phyloP scores from a whole-genome alignment of 352 stramenopile species.

The Bremia lactucae region DNA sequence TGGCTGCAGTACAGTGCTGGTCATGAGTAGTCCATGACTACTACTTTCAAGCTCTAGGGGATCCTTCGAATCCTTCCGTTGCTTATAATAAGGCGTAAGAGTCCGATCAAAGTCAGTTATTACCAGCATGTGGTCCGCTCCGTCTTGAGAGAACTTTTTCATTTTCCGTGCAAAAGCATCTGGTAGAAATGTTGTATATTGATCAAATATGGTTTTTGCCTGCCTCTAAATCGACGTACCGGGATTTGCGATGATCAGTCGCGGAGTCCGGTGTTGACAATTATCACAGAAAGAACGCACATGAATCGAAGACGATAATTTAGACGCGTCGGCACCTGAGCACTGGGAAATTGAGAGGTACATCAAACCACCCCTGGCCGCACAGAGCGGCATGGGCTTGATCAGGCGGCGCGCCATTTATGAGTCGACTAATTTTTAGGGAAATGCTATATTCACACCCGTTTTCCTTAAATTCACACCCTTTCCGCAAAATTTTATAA shows the following conservation, averaged over 20 bases:
- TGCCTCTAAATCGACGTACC: conserved; percentile 9
- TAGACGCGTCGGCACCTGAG: conserved; percentile 1
- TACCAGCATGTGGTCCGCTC: conserved; percentile 48
- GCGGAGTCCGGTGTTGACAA: conserved; percentile 8
- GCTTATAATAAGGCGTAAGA: conserved; percentile 42
- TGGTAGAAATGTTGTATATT: no score
- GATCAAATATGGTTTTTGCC: no score
- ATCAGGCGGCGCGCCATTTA: no score
- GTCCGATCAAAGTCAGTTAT: conserved; percentile 75
- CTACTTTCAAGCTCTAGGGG: conserved; percentile 18
- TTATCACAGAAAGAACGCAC: conserved; percentile 15
- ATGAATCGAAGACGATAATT: conserved; percentile 7
- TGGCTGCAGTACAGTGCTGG: conserved; percentile 14
- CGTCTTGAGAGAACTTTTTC: conserved; percentile 56
- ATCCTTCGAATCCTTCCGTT: conserved; percentile 1
- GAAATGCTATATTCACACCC: no score
- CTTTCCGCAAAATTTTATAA: no score
- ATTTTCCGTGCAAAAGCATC: conserved; percentile 62
- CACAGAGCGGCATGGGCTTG: conserved; percentile 5
- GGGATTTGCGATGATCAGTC: conserved; percentile 27
- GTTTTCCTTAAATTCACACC: no score
- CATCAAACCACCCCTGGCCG: conserved; percentile 2
- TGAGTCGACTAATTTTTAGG: no score
- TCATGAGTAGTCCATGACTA: conserved; percentile 25
- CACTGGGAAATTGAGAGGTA: conserved; percentile 1